phyloP scores from a whole-genome alignment of 768 basidiomycete genomes.

The Rossbeevera mucosa region DNA sequence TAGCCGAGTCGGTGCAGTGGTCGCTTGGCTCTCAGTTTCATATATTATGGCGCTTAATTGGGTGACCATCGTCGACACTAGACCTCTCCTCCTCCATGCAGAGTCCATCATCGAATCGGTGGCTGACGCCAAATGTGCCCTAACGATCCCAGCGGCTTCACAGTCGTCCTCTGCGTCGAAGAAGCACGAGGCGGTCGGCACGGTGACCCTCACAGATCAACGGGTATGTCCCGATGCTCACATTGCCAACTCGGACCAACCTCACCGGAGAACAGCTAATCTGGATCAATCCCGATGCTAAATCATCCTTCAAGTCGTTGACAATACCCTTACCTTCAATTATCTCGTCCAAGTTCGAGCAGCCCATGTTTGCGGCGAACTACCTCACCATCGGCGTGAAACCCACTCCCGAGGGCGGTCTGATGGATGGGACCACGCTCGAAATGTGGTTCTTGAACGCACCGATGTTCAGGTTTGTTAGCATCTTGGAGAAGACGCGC shows the following conservation, averaged over 20 bases:
- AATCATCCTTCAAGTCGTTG: constrained; percentile 38
- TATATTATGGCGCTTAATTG: constrained; percentile 71
- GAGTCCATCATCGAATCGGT: constrained; percentile 57
- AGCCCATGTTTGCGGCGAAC: constrained; percentile 69
- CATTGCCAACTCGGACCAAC: too few species aligned
- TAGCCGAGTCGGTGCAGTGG: not conserved
- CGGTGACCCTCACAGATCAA: constrained; percentile 64
- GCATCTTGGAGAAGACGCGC: constrained; percentile 69
- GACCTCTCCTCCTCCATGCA: constrained; percentile 59
- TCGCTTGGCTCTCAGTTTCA: not conserved
- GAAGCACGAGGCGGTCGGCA: constrained; percentile 57
- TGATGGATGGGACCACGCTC: constrained; percentile 57
- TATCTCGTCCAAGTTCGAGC: constrained; percentile 66
- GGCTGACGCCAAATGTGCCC: constrained; percentile 54
- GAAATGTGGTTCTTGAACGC: constrained; percentile 67
- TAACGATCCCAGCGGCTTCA: constrained; percentile 52
- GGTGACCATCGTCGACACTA: constrained; percentile 56
- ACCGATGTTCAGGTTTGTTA: constrained; percentile 71
- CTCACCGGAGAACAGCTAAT: constrained; percentile 49
- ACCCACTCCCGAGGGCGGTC: constrained; percentile 63
- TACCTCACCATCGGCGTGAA: constrained; percentile 62
- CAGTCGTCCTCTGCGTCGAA: constrained; percentile 44
- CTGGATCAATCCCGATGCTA: constrained; percentile 43
- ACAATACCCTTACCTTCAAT: constrained; percentile 60
- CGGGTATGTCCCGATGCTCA: too few species aligned